Base-by-base conservation (phyloP, 176 grass and related monocot species). In the Triticum urartu region DNA sequence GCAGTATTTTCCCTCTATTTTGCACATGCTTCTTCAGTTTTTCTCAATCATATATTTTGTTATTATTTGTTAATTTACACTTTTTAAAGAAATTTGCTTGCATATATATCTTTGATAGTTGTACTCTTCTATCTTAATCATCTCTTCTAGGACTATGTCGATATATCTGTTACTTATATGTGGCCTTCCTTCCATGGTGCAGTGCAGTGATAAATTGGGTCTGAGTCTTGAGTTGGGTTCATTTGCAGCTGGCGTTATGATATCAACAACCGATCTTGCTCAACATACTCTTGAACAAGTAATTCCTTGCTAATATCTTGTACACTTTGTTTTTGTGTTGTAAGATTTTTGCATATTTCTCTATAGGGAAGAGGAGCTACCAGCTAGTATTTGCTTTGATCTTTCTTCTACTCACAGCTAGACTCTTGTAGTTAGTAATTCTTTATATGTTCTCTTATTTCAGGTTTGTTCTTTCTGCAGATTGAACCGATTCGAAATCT, bases 191-290 rank as follows among this genome's bases (percentile, higher is more conserved):
- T 86, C 63, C 77, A 54, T 81, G 79, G 86, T 88, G 77, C 94
- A 99, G 97, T 97, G 94, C 92, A 99, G 97, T 93, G 97, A 99
- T 85, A 99, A 99, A 64, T 93, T 99, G 86, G 97, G 97, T 26
- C 75, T 99, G 78, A 99, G 97, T 92, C 89, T 99, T 72, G 97
- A 99, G 87, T 88, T 99, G 83, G 97, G 97, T 82, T 99, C 97
- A 76, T 99, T 99, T 20, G 94, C 97, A 20, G 97, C 97, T 91
- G 97, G 97, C 83, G 97, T 99, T 56, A 97, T 99, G 97, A 99
- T 99, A 91, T 96, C 97, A 75, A 94, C 97, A 3, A 99, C 97
- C 59, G 97, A 99, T 82, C 90, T 97, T 91, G 87, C 97, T 87
- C 97, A 97, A 47, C 97, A 99, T 76, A 99, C 97, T 22, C 94